Base-by-base conservation (phyloP, 768 basidiomycete genomes). In the Tubosaeta sp. region DNA sequence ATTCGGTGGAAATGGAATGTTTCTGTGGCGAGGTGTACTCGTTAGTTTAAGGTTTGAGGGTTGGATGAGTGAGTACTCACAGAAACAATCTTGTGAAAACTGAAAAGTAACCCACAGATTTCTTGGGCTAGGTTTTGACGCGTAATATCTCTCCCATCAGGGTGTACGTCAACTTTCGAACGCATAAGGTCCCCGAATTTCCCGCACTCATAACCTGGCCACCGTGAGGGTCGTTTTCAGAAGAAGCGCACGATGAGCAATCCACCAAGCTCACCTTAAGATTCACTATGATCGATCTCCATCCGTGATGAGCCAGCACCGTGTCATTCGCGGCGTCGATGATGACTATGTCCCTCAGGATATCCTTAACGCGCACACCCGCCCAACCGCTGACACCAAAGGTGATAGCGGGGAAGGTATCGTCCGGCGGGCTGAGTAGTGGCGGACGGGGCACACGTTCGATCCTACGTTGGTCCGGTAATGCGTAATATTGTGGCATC, bases 71-170 rank as follows among this genome's bases (percentile, higher is more conserved):
- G 18, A 21, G 16, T 1, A 50, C 63, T 50, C 36, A 63, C 59
- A n/a, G 29, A 44, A 21, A 41, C 7, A 18, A 18, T 5, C 14
- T 22, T 41, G 3, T 53, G 53, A 18, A 58, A 59, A n/a, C 44
- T 21, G 4, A 34, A 44, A 14, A 65, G 16, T 7, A 62, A 14
- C 3, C 52, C 36, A 16, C 53, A 55, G 13, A 65, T 27, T 24
- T 63, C 56, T 32, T 25, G 46, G 4, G 56, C 63, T 25, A 66
- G 39, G 7, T 41, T 10, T n/a, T 61, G 58, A 27, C 66, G 63
- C 13, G 58, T 63, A 1, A 63, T 54, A 14, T 53, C 36, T n/a
- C 25, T 12, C 8, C 55, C 53, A 12, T 13, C 40, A 2, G 30
- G 44, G 12, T 47, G 18, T 1, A 40, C 57, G 2, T 63, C 55